These are phyloP conservation scores for Fusarium caatingaense DNA, from an alignment of 2,329 filamentous ascomycete species.

Conservation along the genomic window DNA sequence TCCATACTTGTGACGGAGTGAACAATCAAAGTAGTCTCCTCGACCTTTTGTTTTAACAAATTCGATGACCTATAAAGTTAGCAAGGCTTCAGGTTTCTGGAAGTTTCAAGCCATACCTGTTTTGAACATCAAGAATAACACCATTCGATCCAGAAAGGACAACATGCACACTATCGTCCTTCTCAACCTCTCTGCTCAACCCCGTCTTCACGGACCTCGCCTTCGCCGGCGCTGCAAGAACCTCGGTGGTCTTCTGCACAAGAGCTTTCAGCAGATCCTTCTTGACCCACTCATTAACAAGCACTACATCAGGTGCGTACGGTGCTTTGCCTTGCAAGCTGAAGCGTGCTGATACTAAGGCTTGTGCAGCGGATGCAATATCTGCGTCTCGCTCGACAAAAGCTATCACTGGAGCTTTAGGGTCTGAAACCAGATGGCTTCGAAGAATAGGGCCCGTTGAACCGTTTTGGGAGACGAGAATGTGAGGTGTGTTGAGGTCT, in stretches of 20 bases:
- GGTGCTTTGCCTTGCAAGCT: constrained; percentile 29
- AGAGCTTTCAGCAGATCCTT: constrained; percentile 35
- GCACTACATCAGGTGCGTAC: constrained; percentile 36
- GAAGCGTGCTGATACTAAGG: constrained; percentile 30
- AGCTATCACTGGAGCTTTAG: constrained; percentile 13
- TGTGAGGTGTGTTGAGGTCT: constrained; percentile 16
- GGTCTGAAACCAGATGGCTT: constrained; percentile 15
- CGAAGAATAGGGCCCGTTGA: constrained; percentile 1
- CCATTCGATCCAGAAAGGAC: constrained; percentile 21
- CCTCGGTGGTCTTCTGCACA: constrained; percentile 25
- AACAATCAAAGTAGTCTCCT: constrained; percentile 17
- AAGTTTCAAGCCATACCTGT: neutral
- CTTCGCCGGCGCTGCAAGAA: neutral
- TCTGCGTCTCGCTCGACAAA: constrained; percentile 41
- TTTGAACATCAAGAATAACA: constrained; percentile 21
- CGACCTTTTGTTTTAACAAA: constrained; percentile 14
- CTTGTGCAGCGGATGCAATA: constrained; percentile 29
- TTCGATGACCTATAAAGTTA: neutral
- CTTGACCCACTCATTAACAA: constrained; percentile 42
- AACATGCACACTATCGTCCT: constrained; percentile 18
- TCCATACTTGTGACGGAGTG: constrained; percentile 36
- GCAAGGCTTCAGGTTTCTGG: rapidly evolving
- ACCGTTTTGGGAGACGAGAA: constrained; percentile 16
- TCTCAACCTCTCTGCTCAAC: constrained; percentile 10
- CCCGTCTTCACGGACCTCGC: neutral